Evolutionary conservation across 2,329 filamentous ascomycete species (phyloP), one percentile per base, ranked within the genome.

Genomic region (Helotiales sp.): DNA sequence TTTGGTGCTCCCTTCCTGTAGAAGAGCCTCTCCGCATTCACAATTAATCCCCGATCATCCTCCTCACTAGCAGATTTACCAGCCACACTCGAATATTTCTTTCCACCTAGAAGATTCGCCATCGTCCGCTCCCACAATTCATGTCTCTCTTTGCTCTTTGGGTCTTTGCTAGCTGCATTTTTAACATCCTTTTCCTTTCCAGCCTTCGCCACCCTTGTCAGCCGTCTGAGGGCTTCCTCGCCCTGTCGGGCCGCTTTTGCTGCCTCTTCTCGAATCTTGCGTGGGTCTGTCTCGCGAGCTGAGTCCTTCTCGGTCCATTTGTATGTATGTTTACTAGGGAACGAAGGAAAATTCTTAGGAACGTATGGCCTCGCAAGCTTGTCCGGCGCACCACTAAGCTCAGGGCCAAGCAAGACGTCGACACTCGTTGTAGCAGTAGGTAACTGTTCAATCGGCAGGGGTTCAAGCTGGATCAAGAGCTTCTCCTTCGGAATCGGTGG

Each of bases 281-380:
- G 79, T 0, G 81, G 78, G 57, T 86, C 81, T 7, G 73, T 74
- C 59, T 81, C 76, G 17, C 81, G 76, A 65, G 42, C 68, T 56
- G 59, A 70, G 49, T 73, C 73, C 31, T 79, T 77, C 1, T 81
- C 80, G 0, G 84, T 87, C 66, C 80, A 82, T 36, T 78, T 80
- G 71, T 86, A 88, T 3, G 84, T 87, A 65, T 87, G 84, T 46
- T 81, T 82, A 68, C 83, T 86, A 0, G 85, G 85, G 58, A 87
- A 87, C 9, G 80, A 76, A 0, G 85, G 85, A 52, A 88, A 85
- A 0, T 77, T 77, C 33, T 73, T 71, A 0, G 85, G 85, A 10
- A 88, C 85, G 70, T 84, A 86, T 24, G 70, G 55, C 65, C 81
- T 81, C 12, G 75, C 70, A 8, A 80, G 76, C 65, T 85, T 86